Base-by-base conservation (phyloP, 768 basidiomycete genomes). In the Mrakia gelida region DNA sequence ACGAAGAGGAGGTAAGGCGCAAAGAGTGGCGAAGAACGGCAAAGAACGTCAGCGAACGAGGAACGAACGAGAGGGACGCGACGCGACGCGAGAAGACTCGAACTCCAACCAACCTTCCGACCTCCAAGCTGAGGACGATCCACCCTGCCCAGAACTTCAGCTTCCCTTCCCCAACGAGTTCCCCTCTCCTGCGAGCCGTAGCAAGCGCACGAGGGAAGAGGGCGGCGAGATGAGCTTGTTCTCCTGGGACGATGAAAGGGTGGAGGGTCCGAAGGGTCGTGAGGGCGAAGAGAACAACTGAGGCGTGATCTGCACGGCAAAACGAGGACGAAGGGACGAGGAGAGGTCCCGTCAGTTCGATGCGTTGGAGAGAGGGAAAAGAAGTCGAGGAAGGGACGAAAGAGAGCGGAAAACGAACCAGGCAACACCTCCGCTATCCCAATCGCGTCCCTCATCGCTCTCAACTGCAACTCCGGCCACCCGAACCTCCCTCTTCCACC, bases 381-480 rank as follows among this genome's bases (percentile, higher is more conserved):
- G 30, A 18, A 10, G 23, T 3, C 23, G 65, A 56, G 0, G n/a
- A n/a, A n/a, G n/a, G n/a, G n/a, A n/a, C n/a, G n/a, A n/a, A n/a
- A n/a, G n/a, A n/a, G n/a, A n/a, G n/a, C n/a, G n/a, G n/a, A n/a
- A n/a, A n/a, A 85, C 88, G 75, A 79, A 93, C 95, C 94, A 76
- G 96, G 94, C 32, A 99, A 85, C 21, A 93, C 90, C 84, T 98
- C 94, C 1, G 94, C 92, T 3, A 98, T 90, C 0, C 92, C 91
- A 30, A 98, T 90, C 0, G 94, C 93, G 83, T 98, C 97, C 54
- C 94, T 89, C 30, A 98, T 87, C n/a, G 95, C 90, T 32, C 94
- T 94, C 26, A 98, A 89, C 86, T 97, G 96, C 59, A 99, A 86
- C 83, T 95, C 93, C 3, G 95, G 91, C 96, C 96, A 98, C 6